A percentile compares a stretch with the other conserved stretches of the same genome.
Evolutionary conservation across 2,329 filamentous ascomycete genomes (phyloP).

Genomic region (Aspergillus hiratsukae): DNA sequence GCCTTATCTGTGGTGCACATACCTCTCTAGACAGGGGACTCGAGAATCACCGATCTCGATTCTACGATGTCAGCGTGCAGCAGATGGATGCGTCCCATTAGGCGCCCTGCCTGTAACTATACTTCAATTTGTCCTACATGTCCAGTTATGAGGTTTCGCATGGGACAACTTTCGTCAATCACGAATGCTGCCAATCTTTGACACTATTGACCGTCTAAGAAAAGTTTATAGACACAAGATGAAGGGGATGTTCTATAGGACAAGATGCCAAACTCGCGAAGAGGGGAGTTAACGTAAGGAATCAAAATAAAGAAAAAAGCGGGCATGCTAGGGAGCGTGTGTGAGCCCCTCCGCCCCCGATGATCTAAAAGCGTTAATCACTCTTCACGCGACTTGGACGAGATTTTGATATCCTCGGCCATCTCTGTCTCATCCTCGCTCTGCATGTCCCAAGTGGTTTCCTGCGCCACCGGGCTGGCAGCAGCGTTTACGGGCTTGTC

Average conservation of each 20-base stretch:
- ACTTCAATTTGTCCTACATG: background rate
- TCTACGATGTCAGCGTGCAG: background rate
- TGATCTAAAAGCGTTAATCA: background rate
- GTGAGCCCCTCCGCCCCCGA: background rate
- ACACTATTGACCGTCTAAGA: background rate
- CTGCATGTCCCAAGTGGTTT: constrained; percentile 48
- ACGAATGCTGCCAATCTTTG: background rate
- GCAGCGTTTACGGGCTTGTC: constrained; percentile 20
- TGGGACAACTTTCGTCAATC: background rate
- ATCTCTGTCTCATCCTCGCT: constrained; percentile 32
- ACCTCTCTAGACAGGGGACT: too few relatives aligned
- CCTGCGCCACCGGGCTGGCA: constrained; percentile 40
- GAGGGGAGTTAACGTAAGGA: background rate
- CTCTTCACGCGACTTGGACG: background rate
- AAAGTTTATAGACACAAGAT: background rate
- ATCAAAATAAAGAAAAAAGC: background rate
- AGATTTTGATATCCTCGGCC: constrained; percentile 21
- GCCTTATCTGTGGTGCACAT: background rate
- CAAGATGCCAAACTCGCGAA: background rate
- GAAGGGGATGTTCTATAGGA: background rate
- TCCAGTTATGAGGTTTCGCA: background rate
- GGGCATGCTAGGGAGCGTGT: background rate
- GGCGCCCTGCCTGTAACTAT: background rate
- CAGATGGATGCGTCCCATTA: too few relatives aligned
- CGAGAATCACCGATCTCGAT: background rate